phyloP scores from a whole-genome alignment of 2,329 filamentous ascomycete species.

The Fusarium illudens region DNA sequence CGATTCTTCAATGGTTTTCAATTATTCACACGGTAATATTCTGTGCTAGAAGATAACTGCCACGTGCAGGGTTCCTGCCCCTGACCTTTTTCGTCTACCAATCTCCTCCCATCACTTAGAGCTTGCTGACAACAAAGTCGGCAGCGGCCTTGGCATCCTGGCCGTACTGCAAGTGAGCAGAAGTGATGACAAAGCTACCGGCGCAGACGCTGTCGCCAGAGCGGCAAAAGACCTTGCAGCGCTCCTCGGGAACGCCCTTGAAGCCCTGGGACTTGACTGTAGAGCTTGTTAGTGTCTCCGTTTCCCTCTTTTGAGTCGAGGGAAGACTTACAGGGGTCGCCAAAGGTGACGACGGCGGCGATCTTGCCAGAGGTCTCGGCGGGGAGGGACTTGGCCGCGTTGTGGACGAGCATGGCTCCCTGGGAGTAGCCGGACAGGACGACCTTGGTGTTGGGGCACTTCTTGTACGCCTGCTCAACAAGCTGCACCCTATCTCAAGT shows the following conservation, averaged over 20 bases:
- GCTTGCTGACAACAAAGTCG: conserved; percentile 38
- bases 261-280: conserved; percentile 35
- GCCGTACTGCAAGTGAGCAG: conserved; percentile 42
- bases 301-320: not conserved
- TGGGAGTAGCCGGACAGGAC: conserved; percentile 59
- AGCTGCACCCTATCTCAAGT: conserved; percentile 26
- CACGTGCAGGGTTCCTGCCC: not conserved
- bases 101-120: conserved; percentile 10
- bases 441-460: conserved; percentile 56
- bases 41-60: not conserved
- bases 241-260: conserved; percentile 30
- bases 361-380: conserved; percentile 47
- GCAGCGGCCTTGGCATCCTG: conserved; percentile 43
- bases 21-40: not conserved
- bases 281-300: conserved; percentile 2
- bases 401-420: conserved; percentile 52
- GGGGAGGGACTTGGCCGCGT: conserved; percentile 49
- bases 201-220: conserved; percentile 46
- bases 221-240: conserved; percentile 46
- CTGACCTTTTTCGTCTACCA: not conserved
- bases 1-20: not conserved
- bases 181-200: conserved; percentile 40
- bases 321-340: conserved; percentile 39
- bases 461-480: conserved; percentile 45
- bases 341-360: conserved; percentile 44